phyloP scores from a whole-genome alignment of 306 rosid species.

The Cicer chorassanicum region DNA sequence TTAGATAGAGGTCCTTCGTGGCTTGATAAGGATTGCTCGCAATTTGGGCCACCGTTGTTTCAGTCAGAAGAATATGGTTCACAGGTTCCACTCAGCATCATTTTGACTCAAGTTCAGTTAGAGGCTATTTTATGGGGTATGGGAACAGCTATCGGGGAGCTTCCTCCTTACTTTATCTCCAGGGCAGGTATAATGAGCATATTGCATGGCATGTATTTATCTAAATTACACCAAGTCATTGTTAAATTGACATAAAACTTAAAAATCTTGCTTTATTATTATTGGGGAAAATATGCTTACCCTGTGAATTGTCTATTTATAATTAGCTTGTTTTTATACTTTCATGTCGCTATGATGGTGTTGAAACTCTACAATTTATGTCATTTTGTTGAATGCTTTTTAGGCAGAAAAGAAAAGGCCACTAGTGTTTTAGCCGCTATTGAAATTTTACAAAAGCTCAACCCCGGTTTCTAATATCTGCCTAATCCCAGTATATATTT shows the following conservation, averaged over 20 bases:
- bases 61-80: conserved; percentile 57
- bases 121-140: conserved; percentile 97
- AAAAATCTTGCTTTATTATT: neutral
- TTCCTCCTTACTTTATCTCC: conserved; percentile 98
- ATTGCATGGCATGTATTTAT: conserved; percentile 13
- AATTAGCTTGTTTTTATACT: conserved; percentile 11
- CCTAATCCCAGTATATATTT: neutral
- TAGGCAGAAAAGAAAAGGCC: conserved; percentile 13
- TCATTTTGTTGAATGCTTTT: conserved; percentile 33
- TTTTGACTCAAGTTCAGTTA: conserved; percentile 85
- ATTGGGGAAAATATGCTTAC: conserved; percentile 8
- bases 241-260: conserved; percentile 10
- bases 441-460: conserved; percentile 1
- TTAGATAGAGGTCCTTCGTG: conserved; percentile 85
- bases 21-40: conserved; percentile 90
- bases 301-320: conserved; percentile 12
- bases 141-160: conserved; percentile 98
- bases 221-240: conserved; percentile 21
- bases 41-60: conserved; percentile 85
- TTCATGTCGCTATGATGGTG: conserved; percentile 9
- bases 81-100: conserved; percentile 83
- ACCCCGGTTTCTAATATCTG: neutral
- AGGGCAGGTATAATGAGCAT: conserved; percentile 76
- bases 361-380: conserved; percentile 26
- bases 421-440: neutral